Evolutionary conservation across 306 rosid species (phyloP).

Genomic region (Crotalaria pallida): DNA sequence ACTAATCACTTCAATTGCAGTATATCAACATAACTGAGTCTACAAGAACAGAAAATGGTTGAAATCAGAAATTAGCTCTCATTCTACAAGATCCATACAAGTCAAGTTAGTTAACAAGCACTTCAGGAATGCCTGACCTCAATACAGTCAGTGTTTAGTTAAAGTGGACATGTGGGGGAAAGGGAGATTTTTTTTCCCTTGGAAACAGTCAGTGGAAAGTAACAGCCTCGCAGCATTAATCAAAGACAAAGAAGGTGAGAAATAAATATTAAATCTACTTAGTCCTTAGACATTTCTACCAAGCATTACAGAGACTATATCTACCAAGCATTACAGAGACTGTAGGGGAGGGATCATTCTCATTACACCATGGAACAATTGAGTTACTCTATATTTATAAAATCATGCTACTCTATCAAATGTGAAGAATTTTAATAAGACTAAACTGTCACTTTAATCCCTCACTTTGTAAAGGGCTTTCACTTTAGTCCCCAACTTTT

Average conservation of each 20-base stretch:
- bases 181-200: background rate
- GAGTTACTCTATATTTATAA: background rate
- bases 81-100: background rate
- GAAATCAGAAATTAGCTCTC: slow-evolving; percentile 3
- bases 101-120: background rate
- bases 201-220: background rate
- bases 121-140: background rate
- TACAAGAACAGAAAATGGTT: background rate
- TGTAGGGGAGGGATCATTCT: background rate
- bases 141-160: background rate
- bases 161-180: background rate
- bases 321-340: background rate
- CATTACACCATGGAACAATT: background rate
- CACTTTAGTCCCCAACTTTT: too few relatives aligned
- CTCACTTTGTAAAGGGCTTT: too few relatives aligned
- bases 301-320: background rate
- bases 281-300: background rate
- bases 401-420: background rate
- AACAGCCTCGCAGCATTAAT: background rate
- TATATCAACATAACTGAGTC: background rate
- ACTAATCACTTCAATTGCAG: background rate
- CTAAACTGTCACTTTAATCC: too few relatives aligned
- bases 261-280: background rate
- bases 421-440: too few relatives aligned
- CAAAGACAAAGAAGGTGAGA: too few relatives aligned